These are phyloP conservation scores for peach (Prunus persica) DNA, from an alignment of 306 rosid species.

Conservation along the genomic window DNA sequence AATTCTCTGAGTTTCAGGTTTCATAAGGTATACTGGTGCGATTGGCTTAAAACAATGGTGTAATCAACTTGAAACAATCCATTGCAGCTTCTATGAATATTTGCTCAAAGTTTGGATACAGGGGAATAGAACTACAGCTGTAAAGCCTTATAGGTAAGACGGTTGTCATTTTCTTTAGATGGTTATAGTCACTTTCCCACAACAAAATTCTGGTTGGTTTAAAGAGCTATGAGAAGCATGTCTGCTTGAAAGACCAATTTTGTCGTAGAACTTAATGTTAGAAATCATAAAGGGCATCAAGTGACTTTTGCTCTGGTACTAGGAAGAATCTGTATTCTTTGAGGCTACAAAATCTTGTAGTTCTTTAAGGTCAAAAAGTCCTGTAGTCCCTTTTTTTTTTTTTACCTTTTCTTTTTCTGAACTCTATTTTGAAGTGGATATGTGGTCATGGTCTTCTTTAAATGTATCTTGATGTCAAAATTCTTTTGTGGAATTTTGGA, in stretches of 20 bases:
- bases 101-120: constrained; percentile 97
- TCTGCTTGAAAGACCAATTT: neutral
- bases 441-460: neutral
- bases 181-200: neutral
- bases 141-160: constrained; percentile 80
- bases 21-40: neutral
- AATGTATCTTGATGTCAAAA: constrained; percentile 9
- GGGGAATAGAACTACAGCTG: constrained; percentile 80
- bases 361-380: neutral
- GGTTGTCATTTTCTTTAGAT: constrained; percentile 7
- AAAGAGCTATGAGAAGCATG: neutral
- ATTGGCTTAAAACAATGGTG: neutral
- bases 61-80: constrained; percentile 28
- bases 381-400: neutral
- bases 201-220: neutral
- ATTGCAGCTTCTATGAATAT: constrained; percentile 95
- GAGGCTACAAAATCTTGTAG: neutral
- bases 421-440: neutral
- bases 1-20: neutral
- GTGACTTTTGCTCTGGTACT: neutral
- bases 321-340: neutral
- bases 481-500: constrained; percentile 30
- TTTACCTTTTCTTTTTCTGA: neutral
- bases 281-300: neutral
- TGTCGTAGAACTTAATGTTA: neutral